phyloP scores from a whole-genome alignment of 2,329 filamentous ascomycete species.

The Venturia pyrina region DNA sequence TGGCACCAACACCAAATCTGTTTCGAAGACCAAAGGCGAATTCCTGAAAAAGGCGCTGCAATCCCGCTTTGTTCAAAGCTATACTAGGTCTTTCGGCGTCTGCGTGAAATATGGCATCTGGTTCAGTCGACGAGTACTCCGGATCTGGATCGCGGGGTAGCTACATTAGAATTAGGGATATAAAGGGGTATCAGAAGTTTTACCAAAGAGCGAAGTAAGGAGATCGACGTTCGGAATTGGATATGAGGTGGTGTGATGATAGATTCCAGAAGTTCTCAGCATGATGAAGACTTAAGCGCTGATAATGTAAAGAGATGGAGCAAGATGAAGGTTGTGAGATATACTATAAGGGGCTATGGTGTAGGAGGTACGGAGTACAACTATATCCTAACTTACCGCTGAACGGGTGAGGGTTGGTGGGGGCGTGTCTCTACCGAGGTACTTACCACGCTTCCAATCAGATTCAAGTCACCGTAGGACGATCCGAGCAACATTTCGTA shows the following conservation, averaged over 20 bases:
- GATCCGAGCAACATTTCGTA: not conserved
- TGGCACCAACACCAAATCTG: conserved; percentile 41
- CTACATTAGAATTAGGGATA: not conserved
- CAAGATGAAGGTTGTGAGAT: not conserved
- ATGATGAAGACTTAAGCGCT: not conserved
- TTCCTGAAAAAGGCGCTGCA: conserved; percentile 39
- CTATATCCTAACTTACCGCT: not conserved
- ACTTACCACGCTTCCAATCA: not conserved
- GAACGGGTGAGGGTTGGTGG: not conserved
- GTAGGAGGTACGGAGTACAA: no score
- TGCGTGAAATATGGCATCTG: conserved; percentile 33
- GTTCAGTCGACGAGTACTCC: not conserved
- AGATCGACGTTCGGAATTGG: conserved; percentile 29
- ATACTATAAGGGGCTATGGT: not conserved
- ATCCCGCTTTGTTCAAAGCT: conserved; percentile 42
- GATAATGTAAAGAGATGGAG: not conserved
- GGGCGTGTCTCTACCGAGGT: not conserved
- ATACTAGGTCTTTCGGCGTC: conserved; percentile 48
- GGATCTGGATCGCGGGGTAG: conserved; percentile 4
- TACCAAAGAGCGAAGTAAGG: conserved; percentile 32
- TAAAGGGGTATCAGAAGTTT: not conserved
- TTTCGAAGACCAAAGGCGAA: conserved; percentile 48
- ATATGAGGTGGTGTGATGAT: conserved; percentile 12
- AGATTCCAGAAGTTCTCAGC: conserved; percentile 2
- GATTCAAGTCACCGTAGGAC: not conserved